Conservation (phyloP, 23 red algal genomes). For the Pyropia haitanensis region DNA sequence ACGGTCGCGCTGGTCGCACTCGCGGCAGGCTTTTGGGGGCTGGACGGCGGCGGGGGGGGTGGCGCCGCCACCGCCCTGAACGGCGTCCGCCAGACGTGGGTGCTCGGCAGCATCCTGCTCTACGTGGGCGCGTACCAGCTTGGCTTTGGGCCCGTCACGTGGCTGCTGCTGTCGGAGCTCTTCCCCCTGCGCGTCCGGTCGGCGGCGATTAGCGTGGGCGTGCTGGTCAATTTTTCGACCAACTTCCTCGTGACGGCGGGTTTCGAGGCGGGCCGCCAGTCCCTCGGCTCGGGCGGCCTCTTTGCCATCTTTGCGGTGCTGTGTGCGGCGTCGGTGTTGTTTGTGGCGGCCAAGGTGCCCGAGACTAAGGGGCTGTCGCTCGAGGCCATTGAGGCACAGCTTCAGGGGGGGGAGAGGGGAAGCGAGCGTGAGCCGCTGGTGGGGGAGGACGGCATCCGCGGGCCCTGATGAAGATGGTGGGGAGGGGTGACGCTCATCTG, state of each 20-base stretch:
- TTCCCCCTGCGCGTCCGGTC: constrained; percentile 21
- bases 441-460: too few relatives aligned
- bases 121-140: constrained; percentile 35
- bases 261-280: constrained; percentile 11
- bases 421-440: too few relatives aligned
- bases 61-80: background rate
- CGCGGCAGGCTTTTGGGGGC: constrained; percentile 4
- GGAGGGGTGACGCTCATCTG: too few relatives aligned
- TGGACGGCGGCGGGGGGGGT: background rate
- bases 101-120: constrained; percentile 1
- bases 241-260: constrained; percentile 20
- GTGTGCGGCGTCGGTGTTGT: background rate
- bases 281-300: constrained; percentile 14
- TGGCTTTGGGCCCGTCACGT: constrained; percentile 29
- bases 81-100: background rate
- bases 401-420: too few relatives aligned
- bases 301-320: constrained; percentile 20
- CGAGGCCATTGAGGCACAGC: constrained; percentile 18
- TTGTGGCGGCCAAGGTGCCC: constrained; percentile 2
- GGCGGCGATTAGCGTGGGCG: constrained; percentile 7
- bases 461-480: too few relatives aligned
- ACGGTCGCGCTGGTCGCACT: constrained; percentile 9
- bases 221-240: constrained; percentile 18
- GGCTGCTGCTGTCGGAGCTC: constrained; percentile 21
- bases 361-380: constrained; percentile 24